Conservation (phyloP, 2,329 filamentous ascomycete species). For the Aureobasidium pullulans region DNA sequence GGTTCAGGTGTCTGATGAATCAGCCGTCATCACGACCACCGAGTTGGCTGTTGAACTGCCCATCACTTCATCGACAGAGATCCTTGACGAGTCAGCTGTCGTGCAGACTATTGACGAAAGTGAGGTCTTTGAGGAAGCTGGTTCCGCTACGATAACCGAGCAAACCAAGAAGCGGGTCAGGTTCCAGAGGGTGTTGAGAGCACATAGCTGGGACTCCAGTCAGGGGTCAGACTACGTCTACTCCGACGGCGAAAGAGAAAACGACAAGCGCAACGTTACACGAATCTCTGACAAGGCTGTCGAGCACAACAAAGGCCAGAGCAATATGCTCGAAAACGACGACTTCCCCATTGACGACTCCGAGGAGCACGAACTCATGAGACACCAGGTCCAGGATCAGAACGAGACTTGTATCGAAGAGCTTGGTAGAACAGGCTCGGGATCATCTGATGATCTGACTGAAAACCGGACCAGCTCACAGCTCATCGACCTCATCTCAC, state of each 20-base stretch:
- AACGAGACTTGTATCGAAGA: not conserved
- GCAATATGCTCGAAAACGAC: not conserved
- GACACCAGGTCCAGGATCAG: not conserved
- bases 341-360: not conserved
- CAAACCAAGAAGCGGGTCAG: no score
- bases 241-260: not conserved
- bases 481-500: not conserved
- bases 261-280: no score
- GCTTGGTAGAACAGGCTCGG: no score
- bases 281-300: no score
- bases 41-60: not conserved
- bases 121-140: no score
- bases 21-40: not conserved
- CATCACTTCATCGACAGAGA: not conserved
- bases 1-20: not conserved
- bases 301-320: no score
- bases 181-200: not conserved
- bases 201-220: not conserved
- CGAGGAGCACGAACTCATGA: no score
- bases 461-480: not conserved
- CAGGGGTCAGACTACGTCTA: not conserved
- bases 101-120: no score
- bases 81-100: no score
- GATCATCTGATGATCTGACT: not conserved
- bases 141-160: no score